Evolutionary conservation across 2,329 filamentous ascomycete genomes (phyloP).

Genomic region (Pyrenophora seminiperda): DNA sequence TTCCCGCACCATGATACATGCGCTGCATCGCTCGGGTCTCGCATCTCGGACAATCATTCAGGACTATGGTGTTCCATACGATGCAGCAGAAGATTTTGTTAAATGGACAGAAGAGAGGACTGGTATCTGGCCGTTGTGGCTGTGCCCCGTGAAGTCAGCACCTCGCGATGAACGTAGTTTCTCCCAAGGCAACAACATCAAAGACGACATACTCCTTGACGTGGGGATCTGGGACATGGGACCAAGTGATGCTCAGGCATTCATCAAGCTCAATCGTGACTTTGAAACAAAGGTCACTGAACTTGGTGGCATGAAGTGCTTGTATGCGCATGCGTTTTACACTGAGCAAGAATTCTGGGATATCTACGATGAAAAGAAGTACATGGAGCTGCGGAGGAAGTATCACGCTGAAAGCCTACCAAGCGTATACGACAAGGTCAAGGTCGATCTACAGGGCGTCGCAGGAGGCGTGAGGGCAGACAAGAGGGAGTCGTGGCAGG

Average conservation of each 20-base stretch:
- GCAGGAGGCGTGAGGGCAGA: slow-evolving; percentile 17
- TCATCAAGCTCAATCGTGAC: slow-evolving; percentile 71
- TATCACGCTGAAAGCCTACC: slow-evolving; percentile 68
- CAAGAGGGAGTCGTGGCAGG: slow-evolving; percentile 31
- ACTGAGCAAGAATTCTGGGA: slow-evolving; percentile 71
- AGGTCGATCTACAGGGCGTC: slow-evolving; percentile 50
- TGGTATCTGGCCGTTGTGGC: slow-evolving; percentile 63
- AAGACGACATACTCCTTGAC: slow-evolving; percentile 43
- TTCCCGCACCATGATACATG: slow-evolving; percentile 66
- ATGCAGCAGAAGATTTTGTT: slow-evolving; percentile 58
- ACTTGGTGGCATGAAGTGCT: slow-evolving; percentile 81
- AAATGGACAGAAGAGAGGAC: slow-evolving; percentile 57
- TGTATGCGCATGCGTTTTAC: slow-evolving; percentile 88
- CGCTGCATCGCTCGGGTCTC: slow-evolving; percentile 63
- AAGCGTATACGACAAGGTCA: slow-evolving; percentile 71
- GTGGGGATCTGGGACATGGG: slow-evolving; percentile 81
- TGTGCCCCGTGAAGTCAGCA: slow-evolving; percentile 57
- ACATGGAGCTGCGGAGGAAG: slow-evolving; percentile 65
- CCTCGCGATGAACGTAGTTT: slow-evolving; percentile 34
- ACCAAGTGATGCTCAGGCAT: slow-evolving; percentile 59
- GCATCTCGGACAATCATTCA: slow-evolving; percentile 65
- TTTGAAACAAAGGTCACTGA: slow-evolving; percentile 72
- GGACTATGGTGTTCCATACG: slow-evolving; percentile 64
- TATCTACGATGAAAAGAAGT: slow-evolving; percentile 66
- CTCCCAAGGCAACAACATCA: slow-evolving; percentile 37